phyloP scores from a whole-genome alignment of 139 green algal genomes.

The Chlamydomonas urium region DNA sequence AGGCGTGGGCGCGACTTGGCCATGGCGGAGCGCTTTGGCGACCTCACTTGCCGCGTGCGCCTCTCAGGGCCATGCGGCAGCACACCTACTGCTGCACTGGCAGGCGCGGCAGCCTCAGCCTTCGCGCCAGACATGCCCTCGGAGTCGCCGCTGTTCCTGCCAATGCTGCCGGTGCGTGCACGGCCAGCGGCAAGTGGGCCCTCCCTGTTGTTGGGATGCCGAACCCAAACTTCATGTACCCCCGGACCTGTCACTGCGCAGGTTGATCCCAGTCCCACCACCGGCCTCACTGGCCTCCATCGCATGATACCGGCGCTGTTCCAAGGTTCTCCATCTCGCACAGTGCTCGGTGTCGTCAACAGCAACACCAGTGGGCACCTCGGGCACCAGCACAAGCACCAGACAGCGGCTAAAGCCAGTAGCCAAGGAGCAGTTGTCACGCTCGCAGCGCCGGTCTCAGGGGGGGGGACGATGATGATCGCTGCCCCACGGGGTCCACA shows the following conservation, averaged over 20 bases:
- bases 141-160: slow-evolving; percentile 10
- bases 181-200: not conserved
- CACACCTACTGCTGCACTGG: too few species aligned
- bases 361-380: not conserved
- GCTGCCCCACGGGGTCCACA: not conserved
- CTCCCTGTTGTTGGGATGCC: not conserved
- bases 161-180: not conserved
- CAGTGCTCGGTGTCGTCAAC: not conserved
- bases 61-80: too few species aligned
- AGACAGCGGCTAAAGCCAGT: not conserved
- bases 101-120: too few species aligned
- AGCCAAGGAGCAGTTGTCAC: too few species aligned
- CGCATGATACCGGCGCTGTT: slow-evolving; percentile 13
- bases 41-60: too few species aligned
- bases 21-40: too few species aligned
- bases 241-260: not conserved
- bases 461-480: not conserved
- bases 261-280: slow-evolving; percentile 5
- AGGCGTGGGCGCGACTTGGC: too few species aligned
- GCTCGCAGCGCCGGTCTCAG: too few species aligned
- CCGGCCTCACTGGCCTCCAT: slow-evolving; percentile 4
- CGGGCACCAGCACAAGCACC: not conserved
- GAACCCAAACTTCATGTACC: not conserved
- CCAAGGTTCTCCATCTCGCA: not conserved
- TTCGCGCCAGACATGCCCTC: too few species aligned